These are phyloP conservation scores for Apophysomyces trapeziformis DNA, from an alignment of 371 early-diverging fungal species.

Conservation along the genomic window DNA sequence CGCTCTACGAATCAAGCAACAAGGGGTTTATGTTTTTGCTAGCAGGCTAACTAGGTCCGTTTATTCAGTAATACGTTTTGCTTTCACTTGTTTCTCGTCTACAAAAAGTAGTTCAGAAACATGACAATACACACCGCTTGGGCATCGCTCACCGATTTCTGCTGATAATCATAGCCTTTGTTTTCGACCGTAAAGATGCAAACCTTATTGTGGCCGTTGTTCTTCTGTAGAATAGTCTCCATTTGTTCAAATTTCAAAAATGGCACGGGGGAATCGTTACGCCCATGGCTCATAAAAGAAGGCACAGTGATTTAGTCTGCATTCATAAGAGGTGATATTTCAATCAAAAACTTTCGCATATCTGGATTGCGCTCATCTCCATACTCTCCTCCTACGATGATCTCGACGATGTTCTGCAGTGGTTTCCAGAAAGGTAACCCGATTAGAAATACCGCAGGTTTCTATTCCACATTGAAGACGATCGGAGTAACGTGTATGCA, in stretches of 20 bases:
- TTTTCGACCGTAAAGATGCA: neutral
- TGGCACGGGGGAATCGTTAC: neutral
- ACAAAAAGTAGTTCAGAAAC: constrained; percentile 12
- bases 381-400: constrained; percentile 24
- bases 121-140: constrained; percentile 13
- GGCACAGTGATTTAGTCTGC: neutral
- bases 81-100: neutral
- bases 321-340: constrained; percentile 21
- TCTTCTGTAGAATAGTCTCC: neutral
- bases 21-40: too few relatives aligned
- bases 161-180: neutral
- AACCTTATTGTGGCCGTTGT: neutral
- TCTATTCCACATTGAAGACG: neutral
- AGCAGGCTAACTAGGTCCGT: too few relatives aligned
- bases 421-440: neutral
- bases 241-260: neutral
- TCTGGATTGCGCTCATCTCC: constrained; percentile 27
- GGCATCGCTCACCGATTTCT: neutral
- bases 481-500: neutral
- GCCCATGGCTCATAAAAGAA: neutral
- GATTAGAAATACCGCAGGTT: neutral
- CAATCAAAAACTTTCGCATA: constrained; percentile 23
- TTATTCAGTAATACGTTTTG: too few relatives aligned
- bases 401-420: constrained; percentile 21
- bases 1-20: too few relatives aligned